Percentiles rank a stretch among this genome's conserved stretches.
Evolutionary conservation across 2,329 filamentous ascomycete genomes (phyloP).

Genomic region (Trichothecium roseum): DNA sequence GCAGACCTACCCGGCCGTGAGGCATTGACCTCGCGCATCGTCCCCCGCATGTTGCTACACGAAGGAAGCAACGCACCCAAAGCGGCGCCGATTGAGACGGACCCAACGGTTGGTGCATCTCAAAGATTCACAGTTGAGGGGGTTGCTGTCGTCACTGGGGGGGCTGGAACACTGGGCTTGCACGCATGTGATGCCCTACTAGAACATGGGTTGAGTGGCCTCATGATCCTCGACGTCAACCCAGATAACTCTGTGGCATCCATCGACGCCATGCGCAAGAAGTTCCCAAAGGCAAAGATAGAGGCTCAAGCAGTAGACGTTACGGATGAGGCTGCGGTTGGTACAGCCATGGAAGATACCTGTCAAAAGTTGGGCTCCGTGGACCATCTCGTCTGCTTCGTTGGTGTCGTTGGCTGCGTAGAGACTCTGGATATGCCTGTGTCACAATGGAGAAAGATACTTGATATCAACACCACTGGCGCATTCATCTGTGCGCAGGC

Average conservation of each 20-base stretch:
- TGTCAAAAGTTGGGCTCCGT: slow-evolving; percentile 9
- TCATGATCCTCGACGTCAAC: slow-evolving; percentile 52
- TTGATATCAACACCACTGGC: slow-evolving; percentile 66
- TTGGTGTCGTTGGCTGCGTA: slow-evolving; percentile 55
- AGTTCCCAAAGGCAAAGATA: slow-evolving; percentile 11
- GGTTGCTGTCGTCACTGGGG: slow-evolving; percentile 37
- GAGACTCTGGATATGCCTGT: slow-evolving; percentile 49
- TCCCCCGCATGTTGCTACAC: slow-evolving; percentile 15
- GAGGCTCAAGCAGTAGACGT: slow-evolving; percentile 8
- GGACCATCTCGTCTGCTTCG: slow-evolving; percentile 22
- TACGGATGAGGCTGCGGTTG: slow-evolving; percentile 8
- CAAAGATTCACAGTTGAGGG: slow-evolving; percentile 20
- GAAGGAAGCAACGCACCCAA: too few species aligned
- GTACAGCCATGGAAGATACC: slow-evolving; percentile 6
- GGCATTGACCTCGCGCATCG: slow-evolving; percentile 12
- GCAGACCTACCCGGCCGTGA: slow-evolving; percentile 5
- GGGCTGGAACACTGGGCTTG: slow-evolving; percentile 27
- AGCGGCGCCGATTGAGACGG: too few species aligned
- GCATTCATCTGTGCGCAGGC: slow-evolving; percentile 62
- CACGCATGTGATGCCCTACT: slow-evolving; percentile 51
- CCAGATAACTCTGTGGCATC: slow-evolving; percentile 19
- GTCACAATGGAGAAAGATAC: slow-evolving; percentile 48
- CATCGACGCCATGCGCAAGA: slow-evolving; percentile 5
- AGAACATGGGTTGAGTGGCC: slow-evolving; percentile 51
- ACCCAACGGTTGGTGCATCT: slow-evolving; percentile 1